Conservation (phyloP, 805 yeast genomes). For the Wickerhamomyces pijperi region DNA sequence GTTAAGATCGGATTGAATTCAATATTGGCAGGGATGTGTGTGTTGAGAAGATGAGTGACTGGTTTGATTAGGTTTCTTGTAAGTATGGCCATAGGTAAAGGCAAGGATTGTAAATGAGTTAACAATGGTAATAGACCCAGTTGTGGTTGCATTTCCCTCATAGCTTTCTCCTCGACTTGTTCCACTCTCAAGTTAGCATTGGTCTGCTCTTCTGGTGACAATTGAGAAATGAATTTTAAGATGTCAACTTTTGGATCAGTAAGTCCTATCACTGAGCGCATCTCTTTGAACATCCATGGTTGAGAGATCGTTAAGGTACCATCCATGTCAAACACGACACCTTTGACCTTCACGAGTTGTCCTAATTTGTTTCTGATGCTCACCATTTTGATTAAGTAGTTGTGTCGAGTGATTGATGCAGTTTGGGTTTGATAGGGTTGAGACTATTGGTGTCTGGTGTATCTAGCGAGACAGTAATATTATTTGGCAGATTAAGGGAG, state of each 20-base stretch:
- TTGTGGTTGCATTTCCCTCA: constrained; percentile 38
- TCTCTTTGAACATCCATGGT: constrained; percentile 42
- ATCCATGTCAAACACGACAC: constrained; percentile 70
- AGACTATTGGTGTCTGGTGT: too few relatives aligned
- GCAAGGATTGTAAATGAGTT: constrained; percentile 3
- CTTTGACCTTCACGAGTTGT: constrained; percentile 24
- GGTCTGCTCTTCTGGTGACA: constrained; percentile 27
- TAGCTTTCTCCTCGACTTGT: constrained; percentile 49
- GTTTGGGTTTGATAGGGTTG: too few relatives aligned
- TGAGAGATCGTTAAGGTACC: constrained; percentile 66
- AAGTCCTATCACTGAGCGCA: constrained; percentile 50
- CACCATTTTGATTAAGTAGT: neutral
- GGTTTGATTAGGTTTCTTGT: constrained; percentile 49
- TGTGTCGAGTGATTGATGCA: too few relatives aligned
- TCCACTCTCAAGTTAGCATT: constrained; percentile 36
- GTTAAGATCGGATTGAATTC: constrained; percentile 46
- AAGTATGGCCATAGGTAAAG: constrained; percentile 42
- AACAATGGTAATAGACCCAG: constrained; percentile 11
- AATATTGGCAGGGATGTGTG: constrained; percentile 27
- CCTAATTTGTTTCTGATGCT: neutral
- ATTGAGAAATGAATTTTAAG: constrained; percentile 34
- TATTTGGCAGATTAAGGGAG: too few relatives aligned
- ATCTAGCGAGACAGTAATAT: too few relatives aligned
- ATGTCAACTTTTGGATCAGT: constrained; percentile 36
- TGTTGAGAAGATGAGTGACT: constrained; percentile 37